Evolutionary conservation across 2,329 filamentous ascomycete species (phyloP), one percentile per base, ranked within the genome.

Genomic region (Dissoconium aciculare): DNA sequence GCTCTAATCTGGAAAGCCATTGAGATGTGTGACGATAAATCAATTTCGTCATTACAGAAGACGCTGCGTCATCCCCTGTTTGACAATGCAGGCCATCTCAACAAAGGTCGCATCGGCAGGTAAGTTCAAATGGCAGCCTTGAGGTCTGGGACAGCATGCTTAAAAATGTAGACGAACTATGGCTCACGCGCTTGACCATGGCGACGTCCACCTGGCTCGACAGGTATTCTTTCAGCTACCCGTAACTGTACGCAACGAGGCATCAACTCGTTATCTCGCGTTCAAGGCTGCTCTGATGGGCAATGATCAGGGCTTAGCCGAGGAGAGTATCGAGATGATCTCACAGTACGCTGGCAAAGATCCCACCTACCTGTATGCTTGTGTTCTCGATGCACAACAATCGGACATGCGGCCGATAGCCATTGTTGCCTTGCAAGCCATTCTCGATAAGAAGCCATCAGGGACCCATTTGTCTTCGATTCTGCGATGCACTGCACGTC

Each of bases 1-100:
- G 78, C 71, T 17, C 53, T 93, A 3, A 57, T 93, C 3, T 94
- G 84, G 83, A 89, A 83, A 54, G 69, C 33, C 3, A 36, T 37
- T 5, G 34, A 28, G 4, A 27, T 25, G 6, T 13, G 34, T 4
- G 24, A 32, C n/a, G 28, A 23, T 6, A 13, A 17, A 12, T 15
- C 23, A 8, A 34, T 32, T 6, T 14, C 38, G 9, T 14, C 19
- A 15, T 94, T 82, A 83, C 91, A 81, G 44, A 62, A 54, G 5
- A 50, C 83, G 11, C 74, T 78, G 1, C 59, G 78, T 9, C 75
- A 84, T 45, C 50, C 59, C 1, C 46, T 81, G 0, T 84, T 94
- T 40, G 56, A 65, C 9, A 69, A 69, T 29, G 68, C 71, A 13
- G 76, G 78, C 1, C 63, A 73, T 2, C 43, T 64, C 2, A 89